Evolutionary conservation across 1,284 basidiomycete species (phyloP).

Genomic region (Schizopora paradoxa): DNA sequence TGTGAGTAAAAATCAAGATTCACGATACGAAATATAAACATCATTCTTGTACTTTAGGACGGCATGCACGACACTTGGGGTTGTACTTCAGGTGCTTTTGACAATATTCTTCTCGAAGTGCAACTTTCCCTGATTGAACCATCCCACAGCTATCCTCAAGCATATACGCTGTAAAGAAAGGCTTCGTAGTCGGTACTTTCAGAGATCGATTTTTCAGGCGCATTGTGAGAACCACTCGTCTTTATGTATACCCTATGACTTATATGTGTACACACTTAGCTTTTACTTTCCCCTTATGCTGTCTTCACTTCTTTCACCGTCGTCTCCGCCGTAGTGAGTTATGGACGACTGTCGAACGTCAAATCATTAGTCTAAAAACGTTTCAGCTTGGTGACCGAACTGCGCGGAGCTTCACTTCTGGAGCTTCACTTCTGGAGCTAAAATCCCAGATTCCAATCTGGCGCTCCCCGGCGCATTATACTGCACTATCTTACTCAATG

Average conservation of each 20-base stretch:
- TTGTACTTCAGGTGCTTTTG: conserved; percentile 1
- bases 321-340: neutral
- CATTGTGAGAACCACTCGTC: too few species aligned
- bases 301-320: neutral
- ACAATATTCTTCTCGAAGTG: neutral
- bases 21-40: neutral
- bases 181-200: neutral
- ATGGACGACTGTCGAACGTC: too few species aligned
- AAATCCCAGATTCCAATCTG: conserved; percentile 10
- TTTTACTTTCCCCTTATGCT: neutral
- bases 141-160: neutral
- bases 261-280: too few species aligned
- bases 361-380: too few species aligned
- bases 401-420: neutral
- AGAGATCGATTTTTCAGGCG: too few species aligned
- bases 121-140: neutral
- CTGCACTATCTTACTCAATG: conserved; percentile 15
- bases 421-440: neutral
- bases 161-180: neutral
- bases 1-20: neutral
- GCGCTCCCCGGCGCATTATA: conserved; percentile 15
- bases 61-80: neutral
- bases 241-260: too few species aligned
- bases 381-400: too few species aligned
- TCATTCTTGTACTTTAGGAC: neutral